Evolutionary conservation across 2,329 filamentous ascomycete species (phyloP), one percentile per base, ranked within the genome.

Genomic region (Colletotrichum orchidophilum): DNA sequence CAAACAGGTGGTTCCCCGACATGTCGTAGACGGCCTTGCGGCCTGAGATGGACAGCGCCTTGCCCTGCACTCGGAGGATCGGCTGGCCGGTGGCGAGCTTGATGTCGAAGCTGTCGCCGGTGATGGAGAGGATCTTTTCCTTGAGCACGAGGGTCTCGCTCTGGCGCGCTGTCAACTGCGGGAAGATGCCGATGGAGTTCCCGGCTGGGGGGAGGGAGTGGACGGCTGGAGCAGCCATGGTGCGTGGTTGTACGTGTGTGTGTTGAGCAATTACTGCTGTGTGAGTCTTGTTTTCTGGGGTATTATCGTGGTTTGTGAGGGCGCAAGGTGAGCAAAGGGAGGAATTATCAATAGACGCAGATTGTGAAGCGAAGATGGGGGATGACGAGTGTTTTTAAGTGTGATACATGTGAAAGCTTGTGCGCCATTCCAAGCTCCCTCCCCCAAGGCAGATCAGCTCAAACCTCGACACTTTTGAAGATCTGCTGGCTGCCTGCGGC

Each of bases 41-140:
- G 15, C 84, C 84, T 2, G 85, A 87, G 3, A 91, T 76, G 12
- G 86, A 84, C 74, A 89, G 75, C 71, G 85, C 76, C 66, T 87
- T 87, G 74, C 89, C 90, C 73, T 90, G 81, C 53, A 91, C 86
- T 73, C 85, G 85, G 73, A 92, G 79, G 35, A 92, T 75, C 0
- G 87, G 84, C 26, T 84, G 81, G 26, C 89, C 89, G 70, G 84
- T 86, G 54, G 84, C 80, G 5, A 87, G 85, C 64, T 85, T 87
- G 78, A 93, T 87, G 73, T 88, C 87, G 80, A 92, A 93, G 78
- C 85, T 88, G 80, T 93, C 90, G 68, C 90, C 89, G 1, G 86
- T 86, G 9, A 92, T 80, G 3, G 90, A 91, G 69, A 91, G 78
- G 21, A 91, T 83, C 75, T 89, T 90, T 76, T 93, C 90, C 75